Evolutionary conservation across 768 basidiomycete species (phyloP).

Genomic region (Serendipita sp.): DNA sequence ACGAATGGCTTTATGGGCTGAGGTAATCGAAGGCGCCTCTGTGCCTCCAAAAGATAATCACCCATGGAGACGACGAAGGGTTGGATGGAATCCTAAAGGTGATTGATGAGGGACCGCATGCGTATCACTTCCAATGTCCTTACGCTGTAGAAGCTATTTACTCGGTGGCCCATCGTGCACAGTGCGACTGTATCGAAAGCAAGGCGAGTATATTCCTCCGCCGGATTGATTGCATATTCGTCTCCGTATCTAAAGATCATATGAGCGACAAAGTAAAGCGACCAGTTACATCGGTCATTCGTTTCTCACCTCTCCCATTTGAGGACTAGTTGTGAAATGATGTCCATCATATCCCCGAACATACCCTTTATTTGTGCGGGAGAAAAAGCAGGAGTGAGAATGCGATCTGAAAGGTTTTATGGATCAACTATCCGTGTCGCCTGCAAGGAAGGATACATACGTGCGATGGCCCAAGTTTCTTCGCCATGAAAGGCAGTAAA

Average conservation of each 20-base stretch:
- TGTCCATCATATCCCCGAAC: conserved; percentile 33
- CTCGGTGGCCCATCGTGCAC: conserved; percentile 28
- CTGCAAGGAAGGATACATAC: conserved; percentile 15
- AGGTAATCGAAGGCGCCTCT: conserved; percentile 22
- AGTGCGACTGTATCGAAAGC: conserved; percentile 32
- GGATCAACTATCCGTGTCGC: background rate
- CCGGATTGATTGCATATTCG: conserved; percentile 24
- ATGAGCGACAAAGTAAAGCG: background rate
- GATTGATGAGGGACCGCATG: background rate
- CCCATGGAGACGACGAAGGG: conserved; percentile 13
- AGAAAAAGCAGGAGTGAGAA: conserved; percentile 28
- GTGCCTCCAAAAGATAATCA: conserved; percentile 26
- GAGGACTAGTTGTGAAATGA: conserved; percentile 25
- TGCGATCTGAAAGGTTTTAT: conserved; percentile 16
- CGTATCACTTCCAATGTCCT: background rate
- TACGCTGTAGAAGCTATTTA: conserved; percentile 32
- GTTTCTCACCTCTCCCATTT: conserved; percentile 26
- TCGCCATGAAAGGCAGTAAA: conserved; percentile 29
- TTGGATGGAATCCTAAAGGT: conserved; percentile 7
- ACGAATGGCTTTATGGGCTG: conserved; percentile 20
- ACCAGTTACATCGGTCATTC: background rate
- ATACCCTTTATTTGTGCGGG: conserved; percentile 27
- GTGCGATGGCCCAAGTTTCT: conserved; percentile 31
- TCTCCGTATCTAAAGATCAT: conserved; percentile 25
- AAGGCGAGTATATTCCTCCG: conserved; percentile 32